Evolutionary conservation across 805 yeast species (phyloP).

Genomic region (Millerozyma miso): DNA sequence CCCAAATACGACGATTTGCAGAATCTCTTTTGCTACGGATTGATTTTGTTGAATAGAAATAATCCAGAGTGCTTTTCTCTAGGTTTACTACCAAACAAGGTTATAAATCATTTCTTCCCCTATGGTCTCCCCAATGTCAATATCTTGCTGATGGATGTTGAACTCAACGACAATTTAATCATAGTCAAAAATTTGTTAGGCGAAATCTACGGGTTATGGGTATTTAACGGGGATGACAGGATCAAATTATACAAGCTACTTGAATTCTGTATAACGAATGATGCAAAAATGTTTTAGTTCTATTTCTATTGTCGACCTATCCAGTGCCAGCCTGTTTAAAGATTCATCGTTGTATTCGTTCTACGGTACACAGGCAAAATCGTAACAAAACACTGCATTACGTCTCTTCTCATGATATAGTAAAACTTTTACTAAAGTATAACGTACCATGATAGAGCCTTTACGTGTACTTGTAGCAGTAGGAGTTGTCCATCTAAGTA

Average conservation of each 20-base stretch:
- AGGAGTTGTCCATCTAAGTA: no score
- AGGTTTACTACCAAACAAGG: conserved; percentile 59
- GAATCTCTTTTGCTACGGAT: conserved; percentile 57
- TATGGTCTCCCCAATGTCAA: conserved; percentile 25
- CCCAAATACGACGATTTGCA: conserved; percentile 29
- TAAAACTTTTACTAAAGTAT: no score
- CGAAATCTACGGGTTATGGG: conserved; percentile 76
- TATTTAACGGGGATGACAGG: conserved; percentile 66
- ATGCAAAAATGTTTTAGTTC: conserved; percentile 10
- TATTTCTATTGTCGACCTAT: no score
- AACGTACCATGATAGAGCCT: no score
- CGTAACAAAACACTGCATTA: no score
- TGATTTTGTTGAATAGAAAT: conserved; percentile 63
- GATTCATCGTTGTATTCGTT: no score
- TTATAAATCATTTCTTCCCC: conserved; percentile 42
- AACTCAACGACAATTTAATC: conserved; percentile 63
- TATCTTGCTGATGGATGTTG: conserved; percentile 54
- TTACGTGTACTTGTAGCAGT: no score
- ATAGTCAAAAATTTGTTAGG: conserved; percentile 65
- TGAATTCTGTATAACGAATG: conserved; percentile 36
- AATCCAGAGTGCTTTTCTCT: conserved; percentile 69
- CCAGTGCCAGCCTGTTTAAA: no score
- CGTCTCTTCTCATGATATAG: no score
- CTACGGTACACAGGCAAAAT: no score
- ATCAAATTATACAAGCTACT: conserved; percentile 49